Evolutionary conservation across 1,139 yeast species (phyloP).

Genomic region (Debaryomyces sp.): DNA sequence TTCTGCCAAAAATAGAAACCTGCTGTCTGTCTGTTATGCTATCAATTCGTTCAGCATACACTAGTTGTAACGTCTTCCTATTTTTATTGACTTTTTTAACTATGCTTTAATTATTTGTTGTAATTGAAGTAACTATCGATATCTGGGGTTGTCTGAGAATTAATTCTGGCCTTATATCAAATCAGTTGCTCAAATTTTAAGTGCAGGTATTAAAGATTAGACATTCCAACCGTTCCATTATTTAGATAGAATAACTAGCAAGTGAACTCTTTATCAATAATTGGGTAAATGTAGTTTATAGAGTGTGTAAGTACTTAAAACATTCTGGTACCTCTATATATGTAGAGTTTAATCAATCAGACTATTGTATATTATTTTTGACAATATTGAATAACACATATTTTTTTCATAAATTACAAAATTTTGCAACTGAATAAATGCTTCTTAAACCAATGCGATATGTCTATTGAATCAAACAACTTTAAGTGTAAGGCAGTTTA

Average conservation of each 20-base stretch:
- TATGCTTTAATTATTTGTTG: neutral
- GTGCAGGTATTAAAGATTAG: neutral
- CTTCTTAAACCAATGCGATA: neutral
- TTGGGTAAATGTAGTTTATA: too few species aligned
- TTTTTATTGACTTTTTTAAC: neutral
- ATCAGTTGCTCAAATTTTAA: neutral
- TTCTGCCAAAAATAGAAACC: neutral
- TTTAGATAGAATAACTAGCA: too few species aligned
- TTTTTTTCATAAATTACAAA: neutral
- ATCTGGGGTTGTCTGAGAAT: neutral
- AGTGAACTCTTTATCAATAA: too few species aligned
- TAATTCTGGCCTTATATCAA: neutral
- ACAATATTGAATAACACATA: too few species aligned
- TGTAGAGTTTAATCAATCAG: too few species aligned
- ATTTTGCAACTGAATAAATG: neutral
- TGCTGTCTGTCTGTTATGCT: neutral
- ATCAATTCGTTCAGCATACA: neutral
- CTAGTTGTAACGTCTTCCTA: neutral
- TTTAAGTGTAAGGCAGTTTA: too few species aligned
- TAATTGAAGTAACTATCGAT: neutral
- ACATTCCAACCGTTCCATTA: neutral
- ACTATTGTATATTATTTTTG: too few species aligned
- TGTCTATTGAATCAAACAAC: too few species aligned
- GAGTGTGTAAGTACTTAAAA: too few species aligned
- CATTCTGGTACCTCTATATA: too few species aligned